Evolutionary conservation across 768 basidiomycete genomes (phyloP), one percentile per base, ranked within the genome.

Genomic region (Amanita fuliginea): DNA sequence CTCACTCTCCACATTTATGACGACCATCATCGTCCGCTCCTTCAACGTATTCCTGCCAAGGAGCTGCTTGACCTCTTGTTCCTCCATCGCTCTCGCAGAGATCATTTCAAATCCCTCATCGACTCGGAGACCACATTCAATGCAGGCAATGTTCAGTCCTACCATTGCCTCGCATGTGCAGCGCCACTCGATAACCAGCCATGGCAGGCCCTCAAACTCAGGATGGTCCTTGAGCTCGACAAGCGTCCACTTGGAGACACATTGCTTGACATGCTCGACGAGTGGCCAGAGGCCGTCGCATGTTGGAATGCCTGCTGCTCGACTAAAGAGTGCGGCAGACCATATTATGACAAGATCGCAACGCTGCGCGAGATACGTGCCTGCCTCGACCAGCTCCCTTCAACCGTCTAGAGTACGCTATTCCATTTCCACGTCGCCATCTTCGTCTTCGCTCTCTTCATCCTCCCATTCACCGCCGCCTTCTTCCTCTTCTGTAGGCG

Each of bases 361-460:
- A 69, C 64, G 0, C 57, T 68, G 36, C 58, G 56, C 13, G 61
- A 64, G 39, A 64, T 71, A 19, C 60, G 60, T 42, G 42, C 49
- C 11, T 67, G 62, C 42, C 51, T 71, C 6, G 58, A 60, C 34
- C 52, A 47, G 39, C 54, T 67, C 19, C 65, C 66, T 35, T 30
- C 48, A 11, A 42, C 48, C 13, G 48, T 49, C n/a, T 51, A 42
- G 22, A n/a, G n/a, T 46, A 18, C 16, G 46, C 54, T 64, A 80
- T 50, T 68, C 56, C 80, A 81, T 81, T 45, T 80, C 77, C 13
- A 78, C 70, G 56, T 82, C 80, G 10, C 65, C 68, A 30, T 80
- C 78, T 18, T 67, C 74, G 51, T 80, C 82, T 56, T 83, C 86
- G 74, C 79, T 75, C 40, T 81, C 83, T 54, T 78, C 84, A 18